A percentile compares a stretch with the other conserved stretches of the same genome.
Conservation (phyloP, 176 grass and related monocot genomes). For the Aegilops tauschii region DNA sequence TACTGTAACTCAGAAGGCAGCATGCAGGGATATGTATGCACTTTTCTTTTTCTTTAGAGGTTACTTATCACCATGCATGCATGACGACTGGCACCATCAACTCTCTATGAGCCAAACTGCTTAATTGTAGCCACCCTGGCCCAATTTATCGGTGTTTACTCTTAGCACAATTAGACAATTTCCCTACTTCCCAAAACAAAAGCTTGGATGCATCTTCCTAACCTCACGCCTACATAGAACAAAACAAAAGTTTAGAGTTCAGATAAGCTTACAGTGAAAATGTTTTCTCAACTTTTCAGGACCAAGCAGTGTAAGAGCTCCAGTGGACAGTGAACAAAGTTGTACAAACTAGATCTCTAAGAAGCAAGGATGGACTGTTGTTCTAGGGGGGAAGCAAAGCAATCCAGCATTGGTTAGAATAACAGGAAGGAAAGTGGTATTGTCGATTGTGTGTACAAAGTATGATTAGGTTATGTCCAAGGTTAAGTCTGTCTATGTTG, state of each 20-base stretch:
- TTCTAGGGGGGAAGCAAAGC: constrained; percentile 25
- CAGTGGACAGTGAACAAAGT: constrained; percentile 8
- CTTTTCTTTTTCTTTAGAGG: constrained; percentile 1
- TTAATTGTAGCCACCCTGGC: too few relatives aligned
- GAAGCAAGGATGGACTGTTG: neutral
- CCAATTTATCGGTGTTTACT: too few relatives aligned
- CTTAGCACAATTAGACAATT: too few relatives aligned
- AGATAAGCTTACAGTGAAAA: neutral
- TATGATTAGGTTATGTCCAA: constrained; percentile 28
- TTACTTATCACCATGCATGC: neutral
- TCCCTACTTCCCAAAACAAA: too few relatives aligned
- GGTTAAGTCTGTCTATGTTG: neutral
- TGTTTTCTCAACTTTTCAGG: constrained; percentile 33
- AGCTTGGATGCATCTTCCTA: neutral
- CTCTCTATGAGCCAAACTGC: too few relatives aligned
- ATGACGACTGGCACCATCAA: too few relatives aligned
- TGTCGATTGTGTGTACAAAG: constrained; percentile 14
- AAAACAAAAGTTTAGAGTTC: constrained; percentile 9
- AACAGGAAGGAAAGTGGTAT: constrained; percentile 28
- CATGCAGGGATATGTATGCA: neutral
- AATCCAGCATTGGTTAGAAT: constrained; percentile 47
- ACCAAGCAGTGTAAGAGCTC: constrained; percentile 7
- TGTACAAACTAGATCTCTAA: constrained; percentile 31
- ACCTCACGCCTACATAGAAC: neutral
- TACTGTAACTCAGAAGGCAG: neutral